Percentiles rank a stretch among this genome's conserved stretches.
Evolutionary conservation across 2,329 filamentous ascomycete genomes (phyloP).

Genomic region (Geosmithia flava): DNA sequence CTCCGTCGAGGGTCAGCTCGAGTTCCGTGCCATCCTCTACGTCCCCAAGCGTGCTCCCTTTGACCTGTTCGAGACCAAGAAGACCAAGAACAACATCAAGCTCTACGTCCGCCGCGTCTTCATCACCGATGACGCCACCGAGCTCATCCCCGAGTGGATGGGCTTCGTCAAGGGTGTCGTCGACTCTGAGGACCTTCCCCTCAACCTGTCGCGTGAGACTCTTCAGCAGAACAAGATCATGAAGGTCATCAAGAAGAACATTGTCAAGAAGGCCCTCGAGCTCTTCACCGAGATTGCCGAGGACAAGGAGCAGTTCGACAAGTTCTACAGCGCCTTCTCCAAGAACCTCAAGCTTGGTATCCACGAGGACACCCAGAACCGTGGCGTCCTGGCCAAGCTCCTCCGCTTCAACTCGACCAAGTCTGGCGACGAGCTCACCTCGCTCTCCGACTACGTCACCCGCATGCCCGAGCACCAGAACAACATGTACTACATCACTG

Average conservation of each 20-base stretch:
- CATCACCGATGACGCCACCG: slow-evolving; percentile 98
- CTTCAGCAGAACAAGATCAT: slow-evolving; percentile 99
- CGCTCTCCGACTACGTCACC: slow-evolving; percentile 92
- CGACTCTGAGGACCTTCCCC: slow-evolving; percentile 97
- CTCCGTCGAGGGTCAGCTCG: slow-evolving; percentile 99
- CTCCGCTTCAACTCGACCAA: slow-evolving; percentile 99
- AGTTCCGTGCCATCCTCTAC: slow-evolving; percentile 99
- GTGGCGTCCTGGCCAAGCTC: slow-evolving; percentile 83
- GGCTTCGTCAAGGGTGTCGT: slow-evolving; percentile 99
- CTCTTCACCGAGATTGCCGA: slow-evolving; percentile 98
- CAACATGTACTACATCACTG: slow-evolving; percentile 99
- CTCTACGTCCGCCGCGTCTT: slow-evolving; percentile 99
- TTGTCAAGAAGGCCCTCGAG: slow-evolving; percentile 99
- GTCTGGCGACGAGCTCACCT: slow-evolving; percentile 91
- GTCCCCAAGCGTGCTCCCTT: slow-evolving; percentile 99
- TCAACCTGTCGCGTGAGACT: slow-evolving; percentile 99
- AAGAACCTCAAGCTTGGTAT: slow-evolving; percentile 99
- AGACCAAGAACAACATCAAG: slow-evolving; percentile 99
- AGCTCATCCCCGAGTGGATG: slow-evolving; percentile 98
- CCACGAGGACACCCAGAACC: slow-evolving; percentile 99
- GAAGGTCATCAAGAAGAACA: slow-evolving; percentile 99
- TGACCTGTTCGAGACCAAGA: slow-evolving; percentile 99
- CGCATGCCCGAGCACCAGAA: slow-evolving; percentile 99
- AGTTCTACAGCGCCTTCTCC: slow-evolving; percentile 99
- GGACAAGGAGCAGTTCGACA: slow-evolving; percentile 99